phyloP scores from a whole-genome alignment of 495 filamentous ascomycete genomes.

The Evernia prunastri region DNA sequence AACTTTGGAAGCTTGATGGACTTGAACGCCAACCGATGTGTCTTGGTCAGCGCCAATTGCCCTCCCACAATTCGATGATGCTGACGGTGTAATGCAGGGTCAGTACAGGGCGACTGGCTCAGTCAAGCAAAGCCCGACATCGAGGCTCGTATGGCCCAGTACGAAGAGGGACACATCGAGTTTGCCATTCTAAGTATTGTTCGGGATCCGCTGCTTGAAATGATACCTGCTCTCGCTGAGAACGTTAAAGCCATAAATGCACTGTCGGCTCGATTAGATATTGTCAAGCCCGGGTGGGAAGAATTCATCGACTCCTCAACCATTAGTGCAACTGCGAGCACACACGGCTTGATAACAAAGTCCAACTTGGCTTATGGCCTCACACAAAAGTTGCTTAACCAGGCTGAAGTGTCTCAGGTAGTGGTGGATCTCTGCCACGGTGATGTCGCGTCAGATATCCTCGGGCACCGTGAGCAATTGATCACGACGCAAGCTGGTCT shows the following conservation, averaged over 20 bases:
- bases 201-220: slow-evolving; percentile 44
- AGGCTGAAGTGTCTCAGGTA: slow-evolving; percentile 24
- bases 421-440: slow-evolving; percentile 23
- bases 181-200: slow-evolving; percentile 52
- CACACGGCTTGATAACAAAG: slow-evolving; percentile 20
- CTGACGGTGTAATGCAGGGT: slow-evolving; percentile 25
- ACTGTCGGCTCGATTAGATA: slow-evolving; percentile 34
- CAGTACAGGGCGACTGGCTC: slow-evolving; percentile 46
- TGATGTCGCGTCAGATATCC: slow-evolving; percentile 29
- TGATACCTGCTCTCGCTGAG: slow-evolving; percentile 37
- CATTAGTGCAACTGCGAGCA: neutral
- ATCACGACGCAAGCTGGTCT: slow-evolving; percentile 33
- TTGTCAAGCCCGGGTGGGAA: slow-evolving; percentile 29
- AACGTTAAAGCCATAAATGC: slow-evolving; percentile 41
- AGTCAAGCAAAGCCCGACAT: slow-evolving; percentile 42
- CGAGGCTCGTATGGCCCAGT: slow-evolving; percentile 45
- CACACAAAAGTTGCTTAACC: slow-evolving; percentile 33
- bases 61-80: neutral
- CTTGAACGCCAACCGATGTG: slow-evolving; percentile 65
- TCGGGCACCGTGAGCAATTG: slow-evolving; percentile 30
- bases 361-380: slow-evolving; percentile 35
- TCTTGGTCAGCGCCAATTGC: slow-evolving; percentile 49
- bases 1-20: slow-evolving; percentile 88
- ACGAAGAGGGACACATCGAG: slow-evolving; percentile 49
- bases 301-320: slow-evolving; percentile 9